Base-by-base conservation (phyloP, 495 filamentous ascomycete species). In the Darksidea phi region DNA sequence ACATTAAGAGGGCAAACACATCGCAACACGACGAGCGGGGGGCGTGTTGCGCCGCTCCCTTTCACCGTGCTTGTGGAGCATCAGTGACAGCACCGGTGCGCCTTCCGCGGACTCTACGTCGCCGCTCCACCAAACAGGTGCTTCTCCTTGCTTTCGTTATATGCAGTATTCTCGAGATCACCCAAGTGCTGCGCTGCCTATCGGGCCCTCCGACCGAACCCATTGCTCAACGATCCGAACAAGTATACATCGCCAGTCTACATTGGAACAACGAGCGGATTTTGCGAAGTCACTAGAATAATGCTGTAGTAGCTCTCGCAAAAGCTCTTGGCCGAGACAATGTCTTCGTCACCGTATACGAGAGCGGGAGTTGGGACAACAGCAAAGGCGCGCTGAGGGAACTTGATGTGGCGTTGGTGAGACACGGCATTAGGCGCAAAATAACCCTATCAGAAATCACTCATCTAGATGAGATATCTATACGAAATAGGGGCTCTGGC, bases 251-350 rank as follows among this genome's bases (percentile, higher is more conserved):
- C 54, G 82, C 86, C 1, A 83, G 82, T 65, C 74, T 84, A 47
- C 85, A 88, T 63, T 89, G 88, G 83, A 90, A 89, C 72, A 86
- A 84, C 65, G 88, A 84, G 54, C 45, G 66, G 18, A 80, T 89
- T 32, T 74, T 91, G 10, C 76, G 82, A 3, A 76, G 71, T 6
- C 76, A 84, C 61, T 90, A 86, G 87, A 87, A 78, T 68, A 66
- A 75, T 28, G 83, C 81, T 1, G 72, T 90, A 3, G 17, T 86
- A 1, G 73, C 80, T 1, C 75, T 91, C 26, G 77, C 79, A 18
- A 68, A 75, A 24, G 63, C 76, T 15, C 73, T 89, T 0, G 88
- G 88, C 0, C 64, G 81, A 0, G 76, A 79, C 13, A 90, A 91
- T 66, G 77, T 89, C 13, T 90, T 82, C 66, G 79, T 92, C 49